Percentiles rank a stretch among this genome's conserved stretches.
These are phyloP conservation scores for Tephrocybe sp. DNA, from an alignment of 768 basidiomycete genomes.

Conservation along the genomic window DNA sequence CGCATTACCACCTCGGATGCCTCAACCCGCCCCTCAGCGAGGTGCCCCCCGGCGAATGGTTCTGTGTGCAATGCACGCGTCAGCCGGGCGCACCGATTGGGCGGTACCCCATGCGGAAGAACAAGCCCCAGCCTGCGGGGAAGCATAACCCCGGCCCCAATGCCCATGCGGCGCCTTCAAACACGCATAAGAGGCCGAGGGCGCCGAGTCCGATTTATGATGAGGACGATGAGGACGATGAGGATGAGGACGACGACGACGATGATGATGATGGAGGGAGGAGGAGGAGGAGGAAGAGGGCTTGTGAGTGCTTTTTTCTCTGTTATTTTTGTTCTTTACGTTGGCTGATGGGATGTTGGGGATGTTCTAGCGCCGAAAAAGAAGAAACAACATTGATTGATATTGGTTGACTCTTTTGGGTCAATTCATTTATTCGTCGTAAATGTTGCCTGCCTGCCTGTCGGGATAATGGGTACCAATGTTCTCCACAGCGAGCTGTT, in stretches of 20 bases:
- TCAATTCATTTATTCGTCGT: no score
- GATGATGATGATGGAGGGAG: slow-evolving; percentile 27
- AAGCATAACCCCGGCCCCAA: not conserved
- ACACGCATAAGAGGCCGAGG: slow-evolving; percentile 16
- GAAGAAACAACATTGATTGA: slow-evolving; percentile 18
- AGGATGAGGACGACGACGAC: slow-evolving; percentile 14
- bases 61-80: slow-evolving; percentile 73
- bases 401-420: no score
- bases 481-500: no score
- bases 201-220: slow-evolving; percentile 21
- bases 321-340: not conserved
- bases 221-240: slow-evolving; percentile 18
- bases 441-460: no score
- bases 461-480: no score
- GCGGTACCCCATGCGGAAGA: slow-evolving; percentile 29
- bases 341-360: no score
- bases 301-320: slow-evolving; percentile 29
- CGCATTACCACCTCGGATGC: slow-evolving; percentile 83
- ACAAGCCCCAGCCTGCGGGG: slow-evolving; percentile 10
- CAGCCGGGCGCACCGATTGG: slow-evolving; percentile 59
- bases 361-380: slow-evolving; percentile 18
- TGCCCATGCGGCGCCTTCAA: slow-evolving; percentile 5
- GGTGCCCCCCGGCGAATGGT: slow-evolving; percentile 91
- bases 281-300: slow-evolving; percentile 41
- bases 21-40: slow-evolving; percentile 73